Evolutionary conservation across 345 rosid species (phyloP).

Genomic region (Geranium brycei): DNA sequence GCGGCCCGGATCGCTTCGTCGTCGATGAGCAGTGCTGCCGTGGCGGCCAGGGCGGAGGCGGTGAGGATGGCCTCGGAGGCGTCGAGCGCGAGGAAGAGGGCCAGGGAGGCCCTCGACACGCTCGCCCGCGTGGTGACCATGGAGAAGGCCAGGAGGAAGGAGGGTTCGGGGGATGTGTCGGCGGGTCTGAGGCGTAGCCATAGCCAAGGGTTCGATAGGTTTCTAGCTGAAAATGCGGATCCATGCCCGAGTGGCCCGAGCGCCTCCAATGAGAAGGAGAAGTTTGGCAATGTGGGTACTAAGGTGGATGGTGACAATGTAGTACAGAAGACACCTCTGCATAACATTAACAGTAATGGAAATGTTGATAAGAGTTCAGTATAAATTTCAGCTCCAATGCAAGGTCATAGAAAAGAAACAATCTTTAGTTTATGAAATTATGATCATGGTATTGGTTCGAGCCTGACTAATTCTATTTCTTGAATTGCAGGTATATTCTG

Average conservation of each 20-base stretch:
- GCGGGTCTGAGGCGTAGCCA: background rate
- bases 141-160: constrained; percentile 9
- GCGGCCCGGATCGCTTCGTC: constrained; percentile 45
- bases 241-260: background rate
- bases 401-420: background rate
- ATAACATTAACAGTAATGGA: background rate
- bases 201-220: background rate
- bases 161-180: background rate
- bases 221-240: background rate
- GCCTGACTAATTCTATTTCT: background rate
- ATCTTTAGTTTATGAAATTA: too few relatives aligned
- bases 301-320: background rate
- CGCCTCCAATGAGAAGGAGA: background rate
- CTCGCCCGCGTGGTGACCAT: constrained; percentile 14
- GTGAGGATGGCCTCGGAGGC: constrained; percentile 53
- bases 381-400: background rate
- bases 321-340: background rate
- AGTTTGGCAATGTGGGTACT: background rate
- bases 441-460: background rate
- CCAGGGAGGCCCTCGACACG: constrained; percentile 54
- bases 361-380: background rate
- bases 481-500: background rate
- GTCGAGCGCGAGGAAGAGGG: constrained; percentile 47
- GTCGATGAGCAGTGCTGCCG: constrained; percentile 47
- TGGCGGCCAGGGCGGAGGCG: constrained; percentile 25